Percentiles rank a stretch among this genome's conserved stretches.
These are phyloP conservation scores for Fusarium oligoseptatum DNA, from an alignment of 2,329 filamentous ascomycete species.

Conservation along the genomic window DNA sequence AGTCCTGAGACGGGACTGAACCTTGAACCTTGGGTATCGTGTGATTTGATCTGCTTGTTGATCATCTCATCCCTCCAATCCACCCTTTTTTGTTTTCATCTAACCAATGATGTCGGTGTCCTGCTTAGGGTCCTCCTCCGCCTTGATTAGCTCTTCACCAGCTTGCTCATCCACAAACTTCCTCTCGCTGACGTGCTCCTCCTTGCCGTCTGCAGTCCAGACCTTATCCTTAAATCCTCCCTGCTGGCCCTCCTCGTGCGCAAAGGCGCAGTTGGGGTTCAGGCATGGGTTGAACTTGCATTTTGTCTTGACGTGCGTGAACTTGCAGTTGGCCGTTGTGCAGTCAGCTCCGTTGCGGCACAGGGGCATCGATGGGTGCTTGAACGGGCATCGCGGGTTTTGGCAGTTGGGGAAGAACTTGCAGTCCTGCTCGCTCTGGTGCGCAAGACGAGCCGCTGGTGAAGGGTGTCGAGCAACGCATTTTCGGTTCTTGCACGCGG, in stretches of 20 bases:
- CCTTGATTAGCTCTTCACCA: constrained; percentile 79
- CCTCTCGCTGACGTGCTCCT: constrained; percentile 85
- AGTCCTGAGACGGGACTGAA: constrained; percentile 13
- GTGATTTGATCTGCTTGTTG: constrained; percentile 29
- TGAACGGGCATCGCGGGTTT: constrained; percentile 88
- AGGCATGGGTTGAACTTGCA: constrained; percentile 95
- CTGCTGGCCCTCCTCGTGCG: constrained; percentile 91
- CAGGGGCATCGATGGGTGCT: constrained; percentile 86
- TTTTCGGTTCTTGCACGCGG: constrained; percentile 95
- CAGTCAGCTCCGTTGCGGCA: constrained; percentile 95
- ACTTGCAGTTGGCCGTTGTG: constrained; percentile 84
- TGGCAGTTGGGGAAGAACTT: constrained; percentile 93
- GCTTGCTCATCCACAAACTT: constrained; percentile 83
- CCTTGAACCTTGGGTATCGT: constrained; percentile 39
- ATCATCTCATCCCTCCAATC: constrained; percentile 22
- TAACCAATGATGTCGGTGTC: constrained; percentile 56
- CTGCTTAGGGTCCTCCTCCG: constrained; percentile 59
- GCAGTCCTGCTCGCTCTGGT: constrained; percentile 88
- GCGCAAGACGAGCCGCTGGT: constrained; percentile 81
- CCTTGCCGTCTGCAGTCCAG: constrained; percentile 76
- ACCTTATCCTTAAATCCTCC: constrained; percentile 89
- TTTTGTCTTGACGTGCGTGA: constrained; percentile 85
- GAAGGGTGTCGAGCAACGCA: constrained; percentile 94
- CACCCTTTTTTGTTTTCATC: constrained; percentile 17
- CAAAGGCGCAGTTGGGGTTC: constrained; percentile 88